A percentile compares a stretch with the other conserved stretches of the same genome.
Evolutionary conservation across 352 stramenopile genomes (phyloP).

Genomic region (Phytophthora sp.): DNA sequence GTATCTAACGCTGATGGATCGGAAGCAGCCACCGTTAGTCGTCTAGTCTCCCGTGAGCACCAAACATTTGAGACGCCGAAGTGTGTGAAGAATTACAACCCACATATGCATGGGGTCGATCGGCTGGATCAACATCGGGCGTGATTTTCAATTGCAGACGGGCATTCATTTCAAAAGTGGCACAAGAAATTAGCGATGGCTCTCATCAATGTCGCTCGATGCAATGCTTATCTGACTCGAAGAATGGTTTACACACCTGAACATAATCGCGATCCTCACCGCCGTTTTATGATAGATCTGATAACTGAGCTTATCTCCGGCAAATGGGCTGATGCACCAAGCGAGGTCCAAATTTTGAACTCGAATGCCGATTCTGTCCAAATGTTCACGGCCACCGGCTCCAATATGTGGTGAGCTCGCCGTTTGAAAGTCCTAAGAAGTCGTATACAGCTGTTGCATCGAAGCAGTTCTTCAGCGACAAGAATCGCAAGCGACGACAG

Average conservation of each 20-base stretch:
- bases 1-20: conserved; percentile 33
- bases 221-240: conserved; percentile 28
- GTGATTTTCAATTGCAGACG: conserved; percentile 35
- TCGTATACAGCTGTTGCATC: background rate
- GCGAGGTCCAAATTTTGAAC: conserved; percentile 1
- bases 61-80: conserved; percentile 22
- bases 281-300: conserved; percentile 3
- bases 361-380: background rate
- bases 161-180: conserved; percentile 41
- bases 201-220: conserved; percentile 30
- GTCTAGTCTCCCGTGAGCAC: background rate
- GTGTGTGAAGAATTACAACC: conserved; percentile 35
- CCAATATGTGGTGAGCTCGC: background rate
- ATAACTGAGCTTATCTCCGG: conserved; percentile 1
- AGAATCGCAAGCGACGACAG: background rate
- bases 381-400: background rate
- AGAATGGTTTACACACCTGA: conserved; percentile 1
- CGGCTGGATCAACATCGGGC: conserved; percentile 8
- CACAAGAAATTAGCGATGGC: conserved; percentile 29
- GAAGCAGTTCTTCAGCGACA: background rate
- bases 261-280: conserved; percentile 2
- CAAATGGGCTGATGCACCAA: conserved; percentile 5
- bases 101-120: conserved; percentile 44
- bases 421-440: background rate
- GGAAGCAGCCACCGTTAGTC: background rate